phyloP scores from a whole-genome alignment of 805 yeast species.

The Metschnikowia colocasiae region DNA sequence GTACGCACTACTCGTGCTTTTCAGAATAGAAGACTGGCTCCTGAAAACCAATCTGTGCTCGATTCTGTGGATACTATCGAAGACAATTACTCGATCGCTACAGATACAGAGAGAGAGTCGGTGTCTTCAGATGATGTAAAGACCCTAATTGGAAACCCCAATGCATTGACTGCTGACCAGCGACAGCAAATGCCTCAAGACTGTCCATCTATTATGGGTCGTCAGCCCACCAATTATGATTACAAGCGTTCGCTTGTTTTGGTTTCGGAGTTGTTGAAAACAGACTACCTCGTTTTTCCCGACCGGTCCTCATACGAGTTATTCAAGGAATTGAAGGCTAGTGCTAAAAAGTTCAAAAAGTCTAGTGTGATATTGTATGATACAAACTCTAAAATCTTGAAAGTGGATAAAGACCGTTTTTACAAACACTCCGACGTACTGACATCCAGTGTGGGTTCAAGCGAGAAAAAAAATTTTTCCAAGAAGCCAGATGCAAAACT shows the following conservation, averaged over 20 bases:
- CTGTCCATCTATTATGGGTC: slow-evolving; percentile 18
- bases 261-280: slow-evolving; percentile 33
- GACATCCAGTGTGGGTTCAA: background rate
- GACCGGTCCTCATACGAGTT: slow-evolving; percentile 25
- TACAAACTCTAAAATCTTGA: slow-evolving; percentile 17
- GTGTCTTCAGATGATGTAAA: slow-evolving; percentile 4
- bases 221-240: slow-evolving; percentile 21
- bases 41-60: background rate
- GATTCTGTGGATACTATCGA: slow-evolving; percentile 2
- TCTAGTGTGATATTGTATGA: slow-evolving; percentile 21
- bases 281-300: slow-evolving; percentile 28
- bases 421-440: background rate
- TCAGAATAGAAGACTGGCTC: background rate
- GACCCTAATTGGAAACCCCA: slow-evolving; percentile 1
- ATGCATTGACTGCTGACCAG: slow-evolving; percentile 1
- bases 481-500: background rate
- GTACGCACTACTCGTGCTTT: background rate
- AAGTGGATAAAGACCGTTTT: background rate
- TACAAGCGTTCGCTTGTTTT: slow-evolving; percentile 29
- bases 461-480: background rate
- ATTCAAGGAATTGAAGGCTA: slow-evolving; percentile 27
- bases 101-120: slow-evolving; percentile 4
- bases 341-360: slow-evolving; percentile 22
- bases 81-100: background rate
- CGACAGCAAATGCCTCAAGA: background rate